Percentiles rank a stretch among this genome's conserved stretches.
phyloP scores from a whole-genome alignment of 108 stramenopile species.

The Cylindrotheca closterium region DNA sequence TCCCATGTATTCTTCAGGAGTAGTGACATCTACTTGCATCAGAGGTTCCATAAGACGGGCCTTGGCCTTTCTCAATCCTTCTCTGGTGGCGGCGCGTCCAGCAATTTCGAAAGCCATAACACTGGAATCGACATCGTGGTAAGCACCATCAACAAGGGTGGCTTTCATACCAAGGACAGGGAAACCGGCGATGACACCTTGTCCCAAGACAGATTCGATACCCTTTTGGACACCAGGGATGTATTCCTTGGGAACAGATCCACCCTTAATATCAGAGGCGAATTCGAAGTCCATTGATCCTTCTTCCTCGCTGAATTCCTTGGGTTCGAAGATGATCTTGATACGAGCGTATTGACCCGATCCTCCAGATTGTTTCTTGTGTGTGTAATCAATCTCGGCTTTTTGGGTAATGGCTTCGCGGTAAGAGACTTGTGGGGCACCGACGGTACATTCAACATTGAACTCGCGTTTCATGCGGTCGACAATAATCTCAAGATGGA shows the following conservation, averaged over 20 bases:
- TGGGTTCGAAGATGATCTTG: constrained; percentile 94
- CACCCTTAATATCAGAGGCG: constrained; percentile 95
- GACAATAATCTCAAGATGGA: constrained; percentile 99
- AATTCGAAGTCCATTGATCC: constrained; percentile 94
- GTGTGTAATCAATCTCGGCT: constrained; percentile 96
- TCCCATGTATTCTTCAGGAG: constrained; percentile 99
- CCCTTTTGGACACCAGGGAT: constrained; percentile 98
- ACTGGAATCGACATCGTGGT: constrained; percentile 89
- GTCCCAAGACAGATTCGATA: constrained; percentile 91
- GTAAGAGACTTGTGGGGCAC: constrained; percentile 94
- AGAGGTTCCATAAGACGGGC: constrained; percentile 97
- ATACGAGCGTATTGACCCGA: constrained; percentile 96
- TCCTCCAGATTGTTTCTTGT: constrained; percentile 99
- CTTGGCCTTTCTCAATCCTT: constrained; percentile 95
- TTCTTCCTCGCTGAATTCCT: constrained; percentile 85
- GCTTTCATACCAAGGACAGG: constrained; percentile 97
- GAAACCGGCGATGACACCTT: constrained; percentile 94
- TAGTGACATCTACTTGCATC: constrained; percentile 97
- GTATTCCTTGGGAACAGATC: constrained; percentile 96
- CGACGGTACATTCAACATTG: constrained; percentile 93
- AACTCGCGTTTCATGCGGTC: constrained; percentile 99
- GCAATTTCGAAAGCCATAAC: constrained; percentile 95
- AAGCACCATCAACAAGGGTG: constrained; percentile 83
- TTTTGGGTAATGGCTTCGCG: constrained; percentile 94
- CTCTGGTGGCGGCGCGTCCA: constrained; percentile 89